Evolutionary conservation across 805 yeast species (phyloP), one percentile per base, ranked within the genome.

Genomic region (Candida ipomoeae): DNA sequence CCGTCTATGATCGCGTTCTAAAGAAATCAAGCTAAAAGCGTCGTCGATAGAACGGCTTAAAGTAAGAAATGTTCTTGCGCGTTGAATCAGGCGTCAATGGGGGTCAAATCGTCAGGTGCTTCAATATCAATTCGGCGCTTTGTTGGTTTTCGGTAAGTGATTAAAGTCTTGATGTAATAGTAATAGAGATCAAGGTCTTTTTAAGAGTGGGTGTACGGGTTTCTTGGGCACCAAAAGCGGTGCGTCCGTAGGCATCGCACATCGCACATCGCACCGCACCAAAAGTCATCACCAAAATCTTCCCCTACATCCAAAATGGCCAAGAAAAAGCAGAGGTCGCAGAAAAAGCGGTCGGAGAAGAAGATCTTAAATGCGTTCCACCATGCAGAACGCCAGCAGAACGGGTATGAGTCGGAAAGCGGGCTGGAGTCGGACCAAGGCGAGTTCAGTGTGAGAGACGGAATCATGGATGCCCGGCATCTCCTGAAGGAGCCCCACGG

Each of bases 301-400:
- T 13, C 32, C 13, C n/a, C 33, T 29, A 20, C 33, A 21, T 31
- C n/a, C 36, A 13, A 11, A 5, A 56, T 56, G 60, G 60, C 55
- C 42, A 55, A 53, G 40, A 55, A 53, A 38, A 53, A 45, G 46
- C 52, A 53, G 26, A 50, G 56, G 26, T 55, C 63, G 15, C 61
- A 62, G 20, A 70, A 64, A 54, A 65, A 63, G 49, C 64, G 77
- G 51, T 66, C 71, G 42, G 59, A 64, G 35, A 63, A 64, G 36
- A 73, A 72, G 61, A 63, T 71, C 36, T 58, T 70, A 52, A 71
- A 74, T 62, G 78, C 78, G n/a, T 71, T 65, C 52, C 74, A 72
- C 55, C 71, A 73, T 23, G 78, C 78, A 5, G 75, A 71, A 52
- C 59, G 74, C 20, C 71, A 68, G 17, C 39, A 43, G 11, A 63